Evolutionary conservation across 176 grass and related monocot species (phyloP).

Genomic region (Oryza australiensis): DNA sequence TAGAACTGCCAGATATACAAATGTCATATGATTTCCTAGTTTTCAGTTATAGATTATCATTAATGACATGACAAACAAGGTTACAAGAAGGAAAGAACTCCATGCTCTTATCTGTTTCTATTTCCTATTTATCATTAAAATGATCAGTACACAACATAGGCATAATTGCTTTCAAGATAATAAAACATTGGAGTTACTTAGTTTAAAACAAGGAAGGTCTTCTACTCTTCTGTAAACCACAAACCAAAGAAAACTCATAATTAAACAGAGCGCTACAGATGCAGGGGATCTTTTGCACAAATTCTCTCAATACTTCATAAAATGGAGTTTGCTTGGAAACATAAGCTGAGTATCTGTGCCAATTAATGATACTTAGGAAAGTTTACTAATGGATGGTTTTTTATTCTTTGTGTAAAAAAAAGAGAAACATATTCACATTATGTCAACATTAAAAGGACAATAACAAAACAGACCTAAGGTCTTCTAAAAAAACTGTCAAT

Average conservation of each 20-base stretch:
- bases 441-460: not conserved
- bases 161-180: too few species aligned
- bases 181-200: not conserved
- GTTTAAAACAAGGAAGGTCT: not conserved
- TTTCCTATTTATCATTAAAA: not conserved
- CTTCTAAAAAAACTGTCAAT: too few species aligned
- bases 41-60: not conserved
- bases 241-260: not conserved
- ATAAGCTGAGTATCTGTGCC: not conserved
- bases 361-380: not conserved
- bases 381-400: not conserved
- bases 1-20: not conserved
- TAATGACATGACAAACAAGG: not conserved
- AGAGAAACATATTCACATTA: not conserved
- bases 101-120: not conserved
- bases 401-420: not conserved
- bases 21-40: not conserved
- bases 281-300: too few species aligned
- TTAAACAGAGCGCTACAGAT: not conserved
- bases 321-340: not conserved
- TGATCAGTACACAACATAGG: not conserved
- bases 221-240: not conserved
- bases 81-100: not conserved
- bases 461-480: not conserved
- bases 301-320: not conserved